Conservation (phyloP, 169 alveolate genomes). For the Eimeria sp. region DNA sequence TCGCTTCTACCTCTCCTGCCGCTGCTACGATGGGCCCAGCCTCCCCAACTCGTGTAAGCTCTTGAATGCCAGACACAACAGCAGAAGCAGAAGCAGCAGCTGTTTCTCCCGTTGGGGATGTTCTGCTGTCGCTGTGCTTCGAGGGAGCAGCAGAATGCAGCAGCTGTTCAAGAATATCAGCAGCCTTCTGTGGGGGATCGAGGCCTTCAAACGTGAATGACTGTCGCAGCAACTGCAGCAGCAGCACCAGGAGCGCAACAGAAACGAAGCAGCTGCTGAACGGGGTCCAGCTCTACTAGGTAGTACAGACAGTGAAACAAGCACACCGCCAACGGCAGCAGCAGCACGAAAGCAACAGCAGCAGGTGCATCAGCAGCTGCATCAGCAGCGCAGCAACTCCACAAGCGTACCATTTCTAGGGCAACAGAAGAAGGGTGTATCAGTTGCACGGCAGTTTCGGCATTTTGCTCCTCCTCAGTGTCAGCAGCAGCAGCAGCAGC, state of each 20-base stretch:
- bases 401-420: not conserved
- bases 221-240: conserved; percentile 24
- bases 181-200: not conserved
- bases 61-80: not conserved
- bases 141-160: conserved; percentile 18
- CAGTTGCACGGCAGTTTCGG: conserved; percentile 2
- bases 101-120: not conserved
- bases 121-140: not conserved
- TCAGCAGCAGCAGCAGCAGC: conserved; percentile 40
- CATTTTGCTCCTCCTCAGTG: not conserved
- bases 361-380: conserved; percentile 1
- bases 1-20: not conserved
- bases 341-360: not conserved
- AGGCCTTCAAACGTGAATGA: not conserved
- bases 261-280: not conserved
- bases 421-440: not conserved
- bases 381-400: not conserved
- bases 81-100: not conserved
- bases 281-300: not conserved
- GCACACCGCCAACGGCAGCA: not conserved
- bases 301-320: not conserved
- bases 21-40: not conserved
- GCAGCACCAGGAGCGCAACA: not conserved
- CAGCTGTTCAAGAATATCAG: not conserved
- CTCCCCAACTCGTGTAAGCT: not conserved